Base-by-base conservation (phyloP, 805 yeast genomes). In the Ogataea glucozyma region DNA sequence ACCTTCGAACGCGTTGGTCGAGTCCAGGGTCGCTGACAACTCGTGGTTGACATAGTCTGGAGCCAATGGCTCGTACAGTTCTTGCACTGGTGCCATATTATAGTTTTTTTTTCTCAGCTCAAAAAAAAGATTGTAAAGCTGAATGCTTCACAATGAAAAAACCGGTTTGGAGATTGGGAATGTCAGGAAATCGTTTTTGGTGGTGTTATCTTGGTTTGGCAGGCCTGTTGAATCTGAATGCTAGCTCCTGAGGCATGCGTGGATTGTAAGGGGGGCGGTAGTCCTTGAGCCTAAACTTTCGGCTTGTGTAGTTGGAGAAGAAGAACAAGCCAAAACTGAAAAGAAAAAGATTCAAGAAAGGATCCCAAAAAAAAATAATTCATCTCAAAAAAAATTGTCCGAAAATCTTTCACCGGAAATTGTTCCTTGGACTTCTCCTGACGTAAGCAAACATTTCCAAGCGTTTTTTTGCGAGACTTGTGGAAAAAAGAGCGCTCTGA, bases 1-100 rank as follows among this genome's bases (percentile, higher is more conserved):
- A 6, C 99, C 98, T 70, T 91, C 98, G 61, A 91, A 91, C 2
- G 97, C 96, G 59, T 81, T 85, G 11, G 95, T 75, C 14, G 97
- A 89, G 67, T 90, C 97, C 50, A 90, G 71, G 47, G 78, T 75
- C 33, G 81, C 82, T 7, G 95, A 83, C 38, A 87, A 71, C 47
- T 83, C 87, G 63, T 85, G 91, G 65, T 90, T 90, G 55, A 88
- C 80, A 59, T 57, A 66, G 34, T 65, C 70, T 6, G 53, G 51
- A 21, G 40, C 44, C 8, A 51, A 44, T 20, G 42, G 31, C 40
- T 36, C 26, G 21, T 10, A 17, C 38, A 38, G 20, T 46, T 8
- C 53, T 48, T 19, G 41, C 39, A 32, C 32, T 31, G 41, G 35
- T 49, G 29, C 32, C 31, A 30, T 22, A 13, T 8, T n/a, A n/a